A percentile compares a stretch with the other conserved stretches of the same genome.
phyloP scores from a whole-genome alignment of 208 protist species.

The Entamoeba moshkovskii region DNA sequence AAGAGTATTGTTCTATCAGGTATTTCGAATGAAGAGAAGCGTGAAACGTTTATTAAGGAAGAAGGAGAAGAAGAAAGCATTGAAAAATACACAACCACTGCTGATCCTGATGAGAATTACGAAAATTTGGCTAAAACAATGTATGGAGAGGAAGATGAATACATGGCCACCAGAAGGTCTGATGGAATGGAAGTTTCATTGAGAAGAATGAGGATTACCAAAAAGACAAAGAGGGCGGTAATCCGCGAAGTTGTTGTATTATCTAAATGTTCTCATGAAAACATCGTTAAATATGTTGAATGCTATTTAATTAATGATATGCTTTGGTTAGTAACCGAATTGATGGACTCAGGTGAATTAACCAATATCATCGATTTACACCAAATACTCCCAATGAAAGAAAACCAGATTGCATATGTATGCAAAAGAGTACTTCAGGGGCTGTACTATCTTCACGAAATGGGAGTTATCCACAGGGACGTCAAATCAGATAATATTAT shows the following conservation, averaged over 20 bases:
- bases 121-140: neutral
- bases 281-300: neutral
- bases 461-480: conserved; percentile 13
- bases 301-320: neutral
- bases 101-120: neutral
- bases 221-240: neutral
- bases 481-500: conserved; percentile 22
- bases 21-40: neutral
- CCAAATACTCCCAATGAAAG: neutral
- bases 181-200: neutral
- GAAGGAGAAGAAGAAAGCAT: neutral
- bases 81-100: neutral
- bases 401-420: neutral
- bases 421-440: neutral
- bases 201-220: neutral
- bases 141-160: neutral
- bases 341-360: neutral
- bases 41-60: neutral
- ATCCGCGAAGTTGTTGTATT: neutral
- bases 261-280: neutral
- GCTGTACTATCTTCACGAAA: conserved; percentile 16
- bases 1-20: neutral
- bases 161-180: neutral
- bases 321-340: neutral
- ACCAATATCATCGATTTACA: neutral